Conservation (phyloP, 106 monocot species). For the Iris macrosiphon region DNA sequence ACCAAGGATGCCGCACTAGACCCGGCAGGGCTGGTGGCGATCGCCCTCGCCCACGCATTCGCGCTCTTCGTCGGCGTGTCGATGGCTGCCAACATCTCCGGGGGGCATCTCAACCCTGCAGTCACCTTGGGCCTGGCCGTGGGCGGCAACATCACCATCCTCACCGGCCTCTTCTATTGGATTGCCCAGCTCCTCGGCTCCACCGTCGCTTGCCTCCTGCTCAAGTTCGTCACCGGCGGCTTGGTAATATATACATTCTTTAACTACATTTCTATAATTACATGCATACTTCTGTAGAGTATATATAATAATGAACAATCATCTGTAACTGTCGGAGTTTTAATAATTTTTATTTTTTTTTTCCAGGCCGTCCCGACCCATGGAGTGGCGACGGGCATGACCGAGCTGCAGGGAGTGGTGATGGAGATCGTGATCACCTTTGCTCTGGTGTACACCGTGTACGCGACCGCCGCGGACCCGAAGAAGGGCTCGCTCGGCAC, state of each 20-base stretch:
- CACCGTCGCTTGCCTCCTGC: constrained; percentile 48
- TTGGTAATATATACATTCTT: neutral
- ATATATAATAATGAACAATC: too few species aligned
- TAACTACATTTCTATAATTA: too few species aligned
- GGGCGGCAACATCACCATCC: constrained; percentile 59
- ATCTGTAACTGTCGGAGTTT: too few species aligned
- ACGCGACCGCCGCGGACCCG: constrained; percentile 68
- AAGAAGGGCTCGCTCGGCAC: constrained; percentile 74
- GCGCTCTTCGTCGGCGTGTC: constrained; percentile 74
- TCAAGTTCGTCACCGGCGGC: constrained; percentile 55
- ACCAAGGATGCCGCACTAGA: constrained; percentile 43
- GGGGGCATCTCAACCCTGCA: constrained; percentile 73
- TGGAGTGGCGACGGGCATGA: constrained; percentile 36
- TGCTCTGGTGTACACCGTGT: constrained; percentile 71
- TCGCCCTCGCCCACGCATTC: constrained; percentile 50
- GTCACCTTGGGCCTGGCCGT: constrained; percentile 59
- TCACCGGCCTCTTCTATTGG: constrained; percentile 74
- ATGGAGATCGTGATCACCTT: constrained; percentile 77
- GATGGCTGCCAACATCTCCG: constrained; percentile 68
- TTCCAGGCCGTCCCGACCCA: constrained; percentile 46
- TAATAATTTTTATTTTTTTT: too few species aligned
- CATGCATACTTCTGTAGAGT: too few species aligned
- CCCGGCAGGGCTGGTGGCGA: constrained; percentile 55
- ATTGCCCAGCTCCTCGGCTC: constrained; percentile 62
- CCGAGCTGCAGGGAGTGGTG: constrained; percentile 41